A percentile compares a stretch with the other conserved stretches of the same genome.
Evolutionary conservation across 23 red algal genomes (phyloP).

Genomic region (Gracilaria gracilis): DNA sequence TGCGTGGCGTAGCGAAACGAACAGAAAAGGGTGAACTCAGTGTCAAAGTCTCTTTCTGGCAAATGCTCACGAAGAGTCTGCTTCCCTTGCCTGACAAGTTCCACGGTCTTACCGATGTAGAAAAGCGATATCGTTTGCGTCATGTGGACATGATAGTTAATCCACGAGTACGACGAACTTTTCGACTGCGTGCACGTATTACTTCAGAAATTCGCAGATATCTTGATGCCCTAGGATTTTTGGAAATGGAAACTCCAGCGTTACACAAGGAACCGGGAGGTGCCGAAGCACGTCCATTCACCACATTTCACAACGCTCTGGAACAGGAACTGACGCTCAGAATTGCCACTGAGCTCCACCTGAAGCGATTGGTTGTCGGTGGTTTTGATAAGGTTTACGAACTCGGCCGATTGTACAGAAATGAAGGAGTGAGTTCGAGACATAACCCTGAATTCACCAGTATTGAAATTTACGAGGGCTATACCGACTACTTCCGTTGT

Average conservation of each 20-base stretch:
- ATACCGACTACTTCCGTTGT: conserved; percentile 90
- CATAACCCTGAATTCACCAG: conserved; percentile 99
- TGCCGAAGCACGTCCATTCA: conserved; percentile 92
- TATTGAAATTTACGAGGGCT: conserved; percentile 97
- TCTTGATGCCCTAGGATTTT: conserved; percentile 86
- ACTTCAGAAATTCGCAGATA: conserved; percentile 81
- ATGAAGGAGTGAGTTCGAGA: conserved; percentile 91
- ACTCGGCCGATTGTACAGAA: conserved; percentile 93
- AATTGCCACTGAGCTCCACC: conserved; percentile 96
- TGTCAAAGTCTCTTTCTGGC: conserved; percentile 81
- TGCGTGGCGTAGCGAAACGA: conserved; percentile 75
- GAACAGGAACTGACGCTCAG: conserved; percentile 84
- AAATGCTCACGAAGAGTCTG: conserved; percentile 93
- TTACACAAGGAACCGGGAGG: conserved; percentile 91
- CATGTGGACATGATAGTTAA: conserved; percentile 96
- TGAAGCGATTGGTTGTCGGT: conserved; percentile 93
- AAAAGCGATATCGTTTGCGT: conserved; percentile 92
- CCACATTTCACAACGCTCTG: conserved; percentile 92
- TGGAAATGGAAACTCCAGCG: conserved; percentile 96
- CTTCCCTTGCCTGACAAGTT: conserved; percentile 95
- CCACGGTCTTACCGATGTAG: conserved; percentile 94
- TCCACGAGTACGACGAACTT: conserved; percentile 72
- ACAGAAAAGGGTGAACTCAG: conserved; percentile 97
- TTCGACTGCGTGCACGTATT: conserved; percentile 83
- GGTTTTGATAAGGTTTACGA: conserved; percentile 98